Conservation (phyloP, 768 basidiomycete species). For the Ramaria rubella region DNA sequence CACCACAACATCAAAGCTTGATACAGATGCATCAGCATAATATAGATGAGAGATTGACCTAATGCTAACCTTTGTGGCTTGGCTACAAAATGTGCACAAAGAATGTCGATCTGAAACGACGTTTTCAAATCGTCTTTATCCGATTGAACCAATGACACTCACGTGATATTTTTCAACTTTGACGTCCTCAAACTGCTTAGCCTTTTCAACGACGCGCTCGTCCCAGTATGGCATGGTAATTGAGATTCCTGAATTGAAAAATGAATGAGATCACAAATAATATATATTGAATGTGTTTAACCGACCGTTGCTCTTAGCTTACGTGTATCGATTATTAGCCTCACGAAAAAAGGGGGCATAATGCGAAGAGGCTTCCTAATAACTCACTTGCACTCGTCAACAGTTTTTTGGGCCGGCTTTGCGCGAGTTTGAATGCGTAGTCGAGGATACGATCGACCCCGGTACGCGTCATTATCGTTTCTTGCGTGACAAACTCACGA, state of each 20-base stretch:
- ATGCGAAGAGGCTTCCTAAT: background rate
- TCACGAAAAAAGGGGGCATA: background rate
- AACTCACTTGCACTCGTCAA: constrained; percentile 50
- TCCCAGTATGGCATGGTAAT: constrained; percentile 47
- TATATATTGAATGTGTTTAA: background rate
- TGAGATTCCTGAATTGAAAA: constrained; percentile 29
- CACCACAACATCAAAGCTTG: constrained; percentile 44
- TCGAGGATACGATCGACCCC: constrained; percentile 45
- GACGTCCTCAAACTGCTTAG: constrained; percentile 46
- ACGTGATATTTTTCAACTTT: constrained; percentile 38
- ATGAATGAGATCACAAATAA: background rate
- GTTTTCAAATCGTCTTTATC: too few relatives aligned
- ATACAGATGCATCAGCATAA: background rate
- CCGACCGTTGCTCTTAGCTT: constrained; percentile 10
- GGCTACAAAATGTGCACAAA: constrained; percentile 39
- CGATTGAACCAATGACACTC: background rate
- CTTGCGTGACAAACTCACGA: constrained; percentile 31
- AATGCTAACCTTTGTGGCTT: constrained; percentile 35
- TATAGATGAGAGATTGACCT: background rate
- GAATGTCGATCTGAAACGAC: constrained; percentile 36
- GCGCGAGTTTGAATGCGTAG: constrained; percentile 48
- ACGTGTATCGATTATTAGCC: background rate
- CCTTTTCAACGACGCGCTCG: constrained; percentile 39
- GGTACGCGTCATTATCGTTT: constrained; percentile 41
- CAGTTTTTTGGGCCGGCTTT: constrained; percentile 40